Evolutionary conservation across 2,329 filamentous ascomycete species (phyloP).

Genomic region (Penicillium glabrum): DNA sequence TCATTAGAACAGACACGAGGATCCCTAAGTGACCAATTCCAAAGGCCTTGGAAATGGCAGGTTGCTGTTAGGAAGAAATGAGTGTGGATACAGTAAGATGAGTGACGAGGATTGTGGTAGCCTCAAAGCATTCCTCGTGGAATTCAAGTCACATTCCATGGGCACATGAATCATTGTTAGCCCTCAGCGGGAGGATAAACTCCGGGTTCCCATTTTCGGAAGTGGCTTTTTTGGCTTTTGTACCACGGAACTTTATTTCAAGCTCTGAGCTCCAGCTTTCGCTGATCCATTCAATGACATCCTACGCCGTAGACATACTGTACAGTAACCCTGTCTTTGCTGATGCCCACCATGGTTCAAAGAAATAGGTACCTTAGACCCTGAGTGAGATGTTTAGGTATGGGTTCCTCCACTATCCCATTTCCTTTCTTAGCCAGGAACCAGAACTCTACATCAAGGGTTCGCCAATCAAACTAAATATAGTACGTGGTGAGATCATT

Average conservation of each 20-base stretch:
- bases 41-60: neutral
- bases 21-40: neutral
- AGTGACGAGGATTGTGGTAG: neutral
- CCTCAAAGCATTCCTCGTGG: neutral
- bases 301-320: no score
- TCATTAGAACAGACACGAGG: neutral
- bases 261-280: neutral
- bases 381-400: neutral
- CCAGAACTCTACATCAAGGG: neutral
- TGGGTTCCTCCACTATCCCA: neutral
- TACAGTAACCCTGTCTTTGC: neutral
- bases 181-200: neutral
- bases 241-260: neutral
- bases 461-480: neutral
- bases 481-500: neutral
- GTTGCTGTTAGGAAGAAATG: neutral
- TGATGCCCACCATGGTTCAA: neutral
- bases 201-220: neutral
- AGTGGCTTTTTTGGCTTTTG: neutral
- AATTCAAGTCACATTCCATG: neutral
- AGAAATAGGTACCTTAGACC: neutral
- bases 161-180: neutral
- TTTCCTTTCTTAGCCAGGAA: neutral
- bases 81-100: neutral
- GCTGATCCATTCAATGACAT: neutral